Evolutionary conservation across 164 flowering plant genomes (phyloP), one percentile per base, ranked within the genome.

Genomic region (Magnolia changhungtana): DNA sequence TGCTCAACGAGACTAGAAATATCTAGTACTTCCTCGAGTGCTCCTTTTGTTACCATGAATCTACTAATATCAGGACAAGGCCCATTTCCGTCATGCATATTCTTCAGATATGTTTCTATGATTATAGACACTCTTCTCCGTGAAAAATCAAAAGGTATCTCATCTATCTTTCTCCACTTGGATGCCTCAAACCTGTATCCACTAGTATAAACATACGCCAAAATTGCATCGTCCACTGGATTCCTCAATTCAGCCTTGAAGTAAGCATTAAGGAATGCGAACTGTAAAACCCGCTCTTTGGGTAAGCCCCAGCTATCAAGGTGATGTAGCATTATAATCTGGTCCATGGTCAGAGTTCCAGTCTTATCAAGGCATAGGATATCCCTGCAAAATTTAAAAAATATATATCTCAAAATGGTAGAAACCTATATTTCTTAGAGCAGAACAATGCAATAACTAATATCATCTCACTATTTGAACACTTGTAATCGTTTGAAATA

Each of bases 361-460:
- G 96, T 92, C 79, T 92, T 92, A 82, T 92, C 96, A 11, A 90
- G 86, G 80, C 96, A 92, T 20, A 92, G 74, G 67, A 88, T 88
- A 80, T 92, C 94, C 96, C 96, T 92, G 79, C 18, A 77, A 68
- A 55, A 80, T 52, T 61, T 14, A 29, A 55, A 9, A 68, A 16
- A 68, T 16, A 67, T 50, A 9, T 1, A 4, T 8, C 8, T 1
- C 21, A 73, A 49, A 21, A 64, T 63, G 76, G 11, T 50, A 23
- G 23, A 8, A 6, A 37, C 16, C 21, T 49, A 21, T 49, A 6
- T 63, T 59, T 59, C 37, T 3, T 10, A 19, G 20, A 24, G 14
- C 4, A 19, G 27, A n/a, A 49, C 64, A n/a, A 64, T 16, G 8
- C 14, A 37, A 20, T 20, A 23, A 6, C 67, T 23, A 49, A 21